Base-by-base conservation (phyloP, 306 rosid species). In the Pterocarpus macrocarpus region DNA sequence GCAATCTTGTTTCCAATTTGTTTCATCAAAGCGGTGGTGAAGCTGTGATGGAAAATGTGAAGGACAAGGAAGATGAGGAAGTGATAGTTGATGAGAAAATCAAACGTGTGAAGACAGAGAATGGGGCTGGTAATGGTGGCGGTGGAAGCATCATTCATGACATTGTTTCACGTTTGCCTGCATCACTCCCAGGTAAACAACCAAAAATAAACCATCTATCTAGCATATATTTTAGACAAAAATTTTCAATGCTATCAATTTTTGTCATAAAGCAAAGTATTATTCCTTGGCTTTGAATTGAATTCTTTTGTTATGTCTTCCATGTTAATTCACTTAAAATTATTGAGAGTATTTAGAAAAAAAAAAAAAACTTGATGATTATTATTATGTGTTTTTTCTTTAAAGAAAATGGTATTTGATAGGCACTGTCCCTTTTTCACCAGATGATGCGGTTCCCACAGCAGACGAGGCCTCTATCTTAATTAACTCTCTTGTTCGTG, bases 391-490 rank as follows among this genome's bases (percentile, higher is more conserved):
- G 28, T 1, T 22, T 22, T 22, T 22, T 22, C 28, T 22, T 22
- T 1, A 39, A 39, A 7, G 7, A 39, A 39, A 39, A 39, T 39
- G 44, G n/a, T 34, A 14, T 77, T 69, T 83, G 50, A 55, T 65
- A 5, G 11, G 3, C 52, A 59, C 2, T 33, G 12, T 5, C 1
- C 14, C 74, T 9, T 82, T 34, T 41, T 69, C 15, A 52, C 3
- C 76, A 83, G 90, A 87, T 72, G 81, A 56, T 68, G 83, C 85
- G 1, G 84, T 36, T 67, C 90, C 85, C 0, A 87, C 90, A 17
- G 87, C 85, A 44, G 90, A 87, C 4, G 87, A 83, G 72, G 90
- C 90, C 5, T 68, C 84, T 43, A 14, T 87, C 73, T 84, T 87
- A 13, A 77, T 87, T 16, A 87, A 77, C 79, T 73, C 85, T 67